Conservation (phyloP, 345 rosid species). For the Gossypium rotundifolium region DNA sequence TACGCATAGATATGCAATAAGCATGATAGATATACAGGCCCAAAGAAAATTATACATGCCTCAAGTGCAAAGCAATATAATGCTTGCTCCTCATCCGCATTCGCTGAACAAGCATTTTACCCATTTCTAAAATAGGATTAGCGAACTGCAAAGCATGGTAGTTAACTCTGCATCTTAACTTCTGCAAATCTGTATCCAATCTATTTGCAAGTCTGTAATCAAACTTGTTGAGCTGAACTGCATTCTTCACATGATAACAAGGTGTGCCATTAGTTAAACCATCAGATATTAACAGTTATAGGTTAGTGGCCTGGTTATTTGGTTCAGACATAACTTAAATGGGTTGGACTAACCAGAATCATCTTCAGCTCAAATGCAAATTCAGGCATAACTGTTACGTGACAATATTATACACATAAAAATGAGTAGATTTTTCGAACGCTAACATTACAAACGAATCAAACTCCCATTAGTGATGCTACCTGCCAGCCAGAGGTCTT, state of each 20-base stretch:
- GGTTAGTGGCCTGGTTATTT: background rate
- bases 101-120: conserved; percentile 52
- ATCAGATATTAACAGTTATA: background rate
- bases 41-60: conserved; percentile 37
- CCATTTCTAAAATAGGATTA: conserved; percentile 71
- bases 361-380: background rate
- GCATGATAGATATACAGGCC: conserved; percentile 10
- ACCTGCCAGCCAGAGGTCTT: background rate
- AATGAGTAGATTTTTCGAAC: background rate
- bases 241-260: conserved; percentile 40
- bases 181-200: conserved; percentile 76
- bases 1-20: background rate
- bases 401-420: background rate
- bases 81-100: conserved; percentile 76
- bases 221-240: conserved; percentile 77
- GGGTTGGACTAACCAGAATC: background rate
- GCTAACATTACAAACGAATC: background rate
- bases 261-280: background rate
- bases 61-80: conserved; percentile 86
- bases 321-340: background rate
- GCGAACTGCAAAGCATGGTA: conserved; percentile 86
- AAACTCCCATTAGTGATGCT: background rate
- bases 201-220: conserved; percentile 93
- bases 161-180: conserved; percentile 92
- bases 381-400: background rate